Conservation (phyloP, 805 yeast genomes). For the Lachancea kluyveri region DNA sequence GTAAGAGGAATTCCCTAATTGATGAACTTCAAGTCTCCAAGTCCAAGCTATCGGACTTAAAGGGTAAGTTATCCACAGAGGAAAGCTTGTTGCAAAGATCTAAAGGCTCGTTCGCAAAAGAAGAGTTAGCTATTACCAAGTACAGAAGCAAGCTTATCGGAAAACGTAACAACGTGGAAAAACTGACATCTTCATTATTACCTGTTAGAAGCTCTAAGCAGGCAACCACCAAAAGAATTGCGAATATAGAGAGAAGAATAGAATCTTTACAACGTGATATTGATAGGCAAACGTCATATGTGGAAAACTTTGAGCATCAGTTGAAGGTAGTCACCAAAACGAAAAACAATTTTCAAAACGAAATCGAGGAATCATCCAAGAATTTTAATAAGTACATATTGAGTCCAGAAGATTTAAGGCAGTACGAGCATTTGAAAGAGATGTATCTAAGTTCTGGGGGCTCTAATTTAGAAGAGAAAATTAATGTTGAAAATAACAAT, state of each 20-base stretch:
- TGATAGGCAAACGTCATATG: constrained; percentile 41
- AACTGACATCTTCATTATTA: constrained; percentile 40
- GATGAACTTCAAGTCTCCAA: constrained; percentile 24
- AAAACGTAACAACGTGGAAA: constrained; percentile 38
- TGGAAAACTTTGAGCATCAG: constrained; percentile 40
- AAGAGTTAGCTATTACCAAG: constrained; percentile 37
- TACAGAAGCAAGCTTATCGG: constrained; percentile 33
- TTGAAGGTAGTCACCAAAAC: constrained; percentile 41
- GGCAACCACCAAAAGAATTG: constrained; percentile 41
- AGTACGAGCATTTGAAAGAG: constrained; percentile 55
- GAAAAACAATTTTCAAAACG: constrained; percentile 33
- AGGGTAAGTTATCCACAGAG: constrained; percentile 31
- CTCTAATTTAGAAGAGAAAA: constrained; percentile 45
- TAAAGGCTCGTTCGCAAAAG: constrained; percentile 42
- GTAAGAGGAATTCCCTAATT: constrained; percentile 22
- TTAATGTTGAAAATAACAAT: constrained; percentile 37
- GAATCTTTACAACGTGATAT: constrained; percentile 47
- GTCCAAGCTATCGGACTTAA: constrained; percentile 27
- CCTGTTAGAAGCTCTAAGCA: constrained; percentile 57
- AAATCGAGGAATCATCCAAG: constrained; percentile 24
- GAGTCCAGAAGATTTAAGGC: constrained; percentile 44
- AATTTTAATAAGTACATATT: constrained; percentile 32
- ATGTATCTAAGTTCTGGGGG: constrained; percentile 53
- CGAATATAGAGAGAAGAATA: constrained; percentile 41
- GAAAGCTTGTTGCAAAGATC: constrained; percentile 34